A percentile compares a stretch with the other conserved stretches of the same genome.
Evolutionary conservation across 805 yeast genomes (phyloP).

Genomic region (Candida oleophila): DNA sequence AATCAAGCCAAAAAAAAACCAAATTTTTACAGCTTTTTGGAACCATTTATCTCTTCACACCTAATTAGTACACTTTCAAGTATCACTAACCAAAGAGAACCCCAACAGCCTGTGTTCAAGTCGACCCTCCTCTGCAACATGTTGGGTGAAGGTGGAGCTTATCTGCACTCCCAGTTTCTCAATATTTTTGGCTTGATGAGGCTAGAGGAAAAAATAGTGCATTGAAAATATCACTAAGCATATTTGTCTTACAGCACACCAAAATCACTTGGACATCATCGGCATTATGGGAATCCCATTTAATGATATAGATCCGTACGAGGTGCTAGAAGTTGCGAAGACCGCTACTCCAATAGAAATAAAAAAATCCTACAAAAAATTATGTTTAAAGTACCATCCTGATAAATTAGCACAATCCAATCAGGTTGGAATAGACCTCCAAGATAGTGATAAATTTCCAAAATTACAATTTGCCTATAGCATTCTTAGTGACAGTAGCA

Average conservation of each 20-base stretch:
- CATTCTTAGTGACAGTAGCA: slow-evolving; percentile 57
- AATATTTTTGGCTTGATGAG: background rate
- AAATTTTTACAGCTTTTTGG: too few species aligned
- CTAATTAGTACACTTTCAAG: too few species aligned
- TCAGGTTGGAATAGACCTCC: slow-evolving; percentile 11
- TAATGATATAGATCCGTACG: slow-evolving; percentile 64
- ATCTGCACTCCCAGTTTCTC: background rate
- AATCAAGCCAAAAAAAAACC: too few species aligned
- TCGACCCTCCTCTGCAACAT: too few species aligned
- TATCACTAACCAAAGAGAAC: too few species aligned
- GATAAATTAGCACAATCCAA: slow-evolving; percentile 52
- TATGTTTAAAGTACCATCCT: slow-evolving; percentile 68
- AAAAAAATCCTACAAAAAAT: slow-evolving; percentile 64
- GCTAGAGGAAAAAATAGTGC: background rate
- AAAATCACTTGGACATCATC: background rate
- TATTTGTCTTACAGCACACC: background rate
- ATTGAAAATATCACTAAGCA: background rate
- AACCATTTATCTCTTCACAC: too few species aligned
- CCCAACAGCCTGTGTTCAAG: too few species aligned
- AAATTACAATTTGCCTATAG: slow-evolving; percentile 73
- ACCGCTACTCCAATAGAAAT: slow-evolving; percentile 51
- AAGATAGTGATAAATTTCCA: slow-evolving; percentile 48
- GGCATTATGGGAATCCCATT: slow-evolving; percentile 37
- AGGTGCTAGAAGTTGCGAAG: slow-evolving; percentile 41
- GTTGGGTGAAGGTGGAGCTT: background rate